Percentiles rank a stretch among this genome's conserved stretches.
phyloP scores from a whole-genome alignment of 345 rosid genomes.

The Acer negundo region DNA sequence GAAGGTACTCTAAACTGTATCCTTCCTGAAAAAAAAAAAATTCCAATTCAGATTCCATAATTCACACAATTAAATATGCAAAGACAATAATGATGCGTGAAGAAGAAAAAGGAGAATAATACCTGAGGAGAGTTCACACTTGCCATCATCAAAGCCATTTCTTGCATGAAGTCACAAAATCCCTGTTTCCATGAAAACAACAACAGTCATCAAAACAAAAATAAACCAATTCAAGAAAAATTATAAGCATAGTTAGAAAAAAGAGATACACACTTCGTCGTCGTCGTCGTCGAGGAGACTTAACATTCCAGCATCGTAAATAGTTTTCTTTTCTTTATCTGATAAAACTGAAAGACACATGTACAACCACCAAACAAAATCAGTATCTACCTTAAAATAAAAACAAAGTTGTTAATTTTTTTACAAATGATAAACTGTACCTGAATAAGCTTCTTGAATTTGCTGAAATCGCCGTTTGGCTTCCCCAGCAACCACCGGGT shows the following conservation, averaged over 20 bases:
- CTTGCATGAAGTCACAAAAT: conserved; percentile 43
- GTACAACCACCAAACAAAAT: not conserved
- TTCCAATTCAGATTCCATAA: not conserved
- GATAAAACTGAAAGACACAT: conserved; percentile 26
- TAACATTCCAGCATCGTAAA: conserved; percentile 42
- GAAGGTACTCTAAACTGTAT: conserved; percentile 32
- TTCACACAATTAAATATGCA: not conserved
- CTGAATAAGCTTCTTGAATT: conserved; percentile 49
- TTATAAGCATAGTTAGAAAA: not conserved
- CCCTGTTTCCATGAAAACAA: conserved; percentile 22
- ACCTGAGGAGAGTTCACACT: conserved; percentile 28
- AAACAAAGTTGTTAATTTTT: not conserved
- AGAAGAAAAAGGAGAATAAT: not conserved
- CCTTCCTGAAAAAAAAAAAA: conserved; percentile 16
- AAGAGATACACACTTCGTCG: conserved; percentile 35
- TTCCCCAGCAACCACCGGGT: conserved; percentile 29
- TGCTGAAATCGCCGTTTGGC: conserved; percentile 41
- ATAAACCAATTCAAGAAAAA: not conserved
- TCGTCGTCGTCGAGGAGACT: conserved; percentile 28
- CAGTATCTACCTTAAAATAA: not conserved
- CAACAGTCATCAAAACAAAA: not conserved
- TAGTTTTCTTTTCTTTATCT: conserved; percentile 24
- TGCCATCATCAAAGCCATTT: conserved; percentile 39
- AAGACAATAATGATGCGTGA: not conserved
- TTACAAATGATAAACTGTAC: not conserved